Base-by-base conservation (phyloP, 2,329 filamentous ascomycete genomes). In the Zasmidium citrigriseum region DNA sequence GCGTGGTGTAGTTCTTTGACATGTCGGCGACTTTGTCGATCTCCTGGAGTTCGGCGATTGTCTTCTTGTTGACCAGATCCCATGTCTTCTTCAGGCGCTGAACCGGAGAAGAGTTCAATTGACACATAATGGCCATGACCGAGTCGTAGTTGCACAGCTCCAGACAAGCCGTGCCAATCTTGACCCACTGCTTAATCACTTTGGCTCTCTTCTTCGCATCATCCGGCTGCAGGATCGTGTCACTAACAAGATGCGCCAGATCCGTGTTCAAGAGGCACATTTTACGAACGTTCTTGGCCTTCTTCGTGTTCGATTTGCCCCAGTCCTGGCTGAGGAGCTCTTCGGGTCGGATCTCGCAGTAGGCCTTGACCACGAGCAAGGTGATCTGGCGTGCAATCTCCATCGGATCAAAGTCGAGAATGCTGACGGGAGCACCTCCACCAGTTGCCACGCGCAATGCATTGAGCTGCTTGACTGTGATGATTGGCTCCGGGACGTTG, bases 161-260 rank as follows among this genome's bases (percentile, higher is more conserved):
- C 4, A 96, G 80, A 65, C 91, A 96, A 68, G 90, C 90, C 67
- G 89, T 84, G 0, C 91, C 91, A 66, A 98, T 87, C 80, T 98
- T 99, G 73, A 97, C 90, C 95, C 95, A 99, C 68, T 98, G 93
- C 79, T 99, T 98, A 78, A 99, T 95, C 53, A 92, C 86, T 1
- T 84, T 79, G 0, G 95, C 93, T 23, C 95, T 86, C 79, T 93
- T 96, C 83, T 98, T 98, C 23, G 89, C 87, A 72, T 98, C 95
- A n/a, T 90, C 84, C 57, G 91, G 84, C 56, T 90, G 86, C 14
- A 99, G 83, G 67, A 99, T 96, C 0, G 90, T 96, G 72, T 98
- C 93, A 0, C 91, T 90, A 11, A 99, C 95, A 41, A 98, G 80
- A 70, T 97, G 95, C 3, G 93, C 92, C 18, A 99, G 80, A 64